phyloP scores from a whole-genome alignment of 106 monocot genomes.

The Acanthochlamys bracteata region DNA sequence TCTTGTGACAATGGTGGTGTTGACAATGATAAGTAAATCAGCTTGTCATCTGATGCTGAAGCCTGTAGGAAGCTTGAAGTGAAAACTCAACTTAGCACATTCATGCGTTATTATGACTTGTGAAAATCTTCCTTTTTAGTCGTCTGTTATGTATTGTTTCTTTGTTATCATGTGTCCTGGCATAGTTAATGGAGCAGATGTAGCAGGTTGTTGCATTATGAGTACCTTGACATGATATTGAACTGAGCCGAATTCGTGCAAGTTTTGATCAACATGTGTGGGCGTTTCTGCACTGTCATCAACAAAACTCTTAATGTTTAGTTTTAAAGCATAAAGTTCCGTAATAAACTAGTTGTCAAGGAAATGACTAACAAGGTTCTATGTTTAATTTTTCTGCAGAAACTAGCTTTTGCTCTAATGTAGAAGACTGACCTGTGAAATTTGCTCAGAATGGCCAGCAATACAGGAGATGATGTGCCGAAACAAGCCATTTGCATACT shows the following conservation, averaged over 20 bases:
- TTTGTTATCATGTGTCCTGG: too few relatives aligned
- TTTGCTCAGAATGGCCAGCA: constrained; percentile 41
- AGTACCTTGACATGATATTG: constrained; percentile 52
- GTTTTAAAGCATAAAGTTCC: too few relatives aligned
- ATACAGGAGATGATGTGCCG: constrained; percentile 30
- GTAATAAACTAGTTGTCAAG: too few relatives aligned
- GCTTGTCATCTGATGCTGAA: constrained; percentile 28
- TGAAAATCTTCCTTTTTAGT: too few relatives aligned
- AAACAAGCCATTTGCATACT: constrained; percentile 29
- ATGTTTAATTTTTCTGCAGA: too few relatives aligned
- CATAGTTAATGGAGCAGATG: too few relatives aligned
- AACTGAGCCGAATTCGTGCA: constrained; percentile 58
- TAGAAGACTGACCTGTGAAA: constrained; percentile 17
- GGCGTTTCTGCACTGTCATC: constrained; percentile 30
- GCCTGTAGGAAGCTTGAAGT: constrained; percentile 23
- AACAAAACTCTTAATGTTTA: neutral
- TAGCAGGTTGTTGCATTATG: too few relatives aligned
- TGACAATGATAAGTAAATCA: constrained; percentile 50
- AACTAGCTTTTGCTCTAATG: too few relatives aligned
- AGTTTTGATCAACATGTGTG: constrained; percentile 38
- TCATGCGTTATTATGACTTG: too few relatives aligned
- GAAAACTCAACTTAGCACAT: neutral
- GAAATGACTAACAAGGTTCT: too few relatives aligned
- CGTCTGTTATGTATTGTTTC: too few relatives aligned
- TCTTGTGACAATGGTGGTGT: constrained; percentile 34